Evolutionary conservation across 805 yeast species (phyloP).

Genomic region (Allodekkera sacchari): DNA sequence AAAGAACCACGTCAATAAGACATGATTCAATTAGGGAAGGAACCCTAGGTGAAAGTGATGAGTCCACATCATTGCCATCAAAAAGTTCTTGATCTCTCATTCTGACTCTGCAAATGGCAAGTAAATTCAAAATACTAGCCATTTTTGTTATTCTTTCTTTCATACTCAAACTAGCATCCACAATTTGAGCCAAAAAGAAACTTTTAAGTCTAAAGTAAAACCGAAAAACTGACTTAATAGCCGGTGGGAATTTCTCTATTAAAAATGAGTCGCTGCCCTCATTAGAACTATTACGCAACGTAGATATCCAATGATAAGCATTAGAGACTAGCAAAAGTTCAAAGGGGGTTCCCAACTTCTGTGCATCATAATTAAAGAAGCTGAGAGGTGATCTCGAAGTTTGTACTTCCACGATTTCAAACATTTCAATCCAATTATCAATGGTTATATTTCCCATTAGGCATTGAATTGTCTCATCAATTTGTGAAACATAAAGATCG

Average conservation of each 20-base stretch:
- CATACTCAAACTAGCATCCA: conserved; percentile 49
- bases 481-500: conserved; percentile 50
- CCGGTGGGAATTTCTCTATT: conserved; percentile 52
- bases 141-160: conserved; percentile 61
- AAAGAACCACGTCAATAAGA: conserved; percentile 58
- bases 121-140: conserved; percentile 56
- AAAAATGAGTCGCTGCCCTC: conserved; percentile 12
- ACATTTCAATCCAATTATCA: conserved; percentile 73
- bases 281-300: conserved; percentile 36
- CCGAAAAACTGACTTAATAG: conserved; percentile 56
- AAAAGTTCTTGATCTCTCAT: conserved; percentile 52
- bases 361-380: conserved; percentile 47
- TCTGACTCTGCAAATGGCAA: conserved; percentile 57
- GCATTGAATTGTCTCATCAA: conserved; percentile 55
- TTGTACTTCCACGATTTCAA: conserved; percentile 65
- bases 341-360: conserved; percentile 32
- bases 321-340: conserved; percentile 57
- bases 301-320: conserved; percentile 60
- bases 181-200: conserved; percentile 55
- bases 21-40: conserved; percentile 87
- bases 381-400: conserved; percentile 48
- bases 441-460: conserved; percentile 49
- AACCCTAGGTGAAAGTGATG: conserved; percentile 40
- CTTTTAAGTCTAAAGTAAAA: conserved; percentile 60
- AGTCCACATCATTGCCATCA: conserved; percentile 10